A percentile compares a stretch with the other conserved stretches of the same genome.
Evolutionary conservation across 192 early-diverging fungal species (phyloP).

Genomic region (Backusella parvicylindrica): DNA sequence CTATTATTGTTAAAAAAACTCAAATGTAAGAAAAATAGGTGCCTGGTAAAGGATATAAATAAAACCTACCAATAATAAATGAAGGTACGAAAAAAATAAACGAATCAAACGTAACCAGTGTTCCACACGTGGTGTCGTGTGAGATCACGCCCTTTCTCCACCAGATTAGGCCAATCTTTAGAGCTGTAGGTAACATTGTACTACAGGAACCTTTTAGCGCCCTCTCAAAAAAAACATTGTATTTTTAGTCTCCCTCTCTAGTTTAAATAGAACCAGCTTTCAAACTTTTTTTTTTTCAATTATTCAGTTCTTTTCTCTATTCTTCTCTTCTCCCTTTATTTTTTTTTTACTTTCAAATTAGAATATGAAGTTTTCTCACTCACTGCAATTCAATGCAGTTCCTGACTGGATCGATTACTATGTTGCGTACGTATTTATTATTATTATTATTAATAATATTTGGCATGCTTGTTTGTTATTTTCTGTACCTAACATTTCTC

Average conservation of each 20-base stretch:
- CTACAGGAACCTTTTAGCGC: neutral
- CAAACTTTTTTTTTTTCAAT: slow-evolving; percentile 9
- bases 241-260: neutral
- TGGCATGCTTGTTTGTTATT: neutral
- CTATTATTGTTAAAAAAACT: neutral
- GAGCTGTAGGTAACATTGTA: neutral
- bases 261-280: slow-evolving; percentile 8
- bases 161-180: neutral
- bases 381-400: slow-evolving; percentile 88
- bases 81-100: neutral
- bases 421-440: slow-evolving; percentile 60
- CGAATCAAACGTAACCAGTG: neutral
- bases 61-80: neutral
- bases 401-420: slow-evolving; percentile 84
- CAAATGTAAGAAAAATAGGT: neutral
- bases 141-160: neutral
- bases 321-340: neutral
- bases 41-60: neutral
- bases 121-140: slow-evolving; percentile 14
- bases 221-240: neutral
- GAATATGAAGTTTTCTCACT: slow-evolving; percentile 90
- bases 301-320: neutral
- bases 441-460: neutral
- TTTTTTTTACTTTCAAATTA: neutral
- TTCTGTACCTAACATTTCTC: neutral